A percentile compares a stretch with the other conserved stretches of the same genome.
Conservation (phyloP, 2,329 filamentous ascomycete genomes). For the Ophiobolus disseminans region DNA sequence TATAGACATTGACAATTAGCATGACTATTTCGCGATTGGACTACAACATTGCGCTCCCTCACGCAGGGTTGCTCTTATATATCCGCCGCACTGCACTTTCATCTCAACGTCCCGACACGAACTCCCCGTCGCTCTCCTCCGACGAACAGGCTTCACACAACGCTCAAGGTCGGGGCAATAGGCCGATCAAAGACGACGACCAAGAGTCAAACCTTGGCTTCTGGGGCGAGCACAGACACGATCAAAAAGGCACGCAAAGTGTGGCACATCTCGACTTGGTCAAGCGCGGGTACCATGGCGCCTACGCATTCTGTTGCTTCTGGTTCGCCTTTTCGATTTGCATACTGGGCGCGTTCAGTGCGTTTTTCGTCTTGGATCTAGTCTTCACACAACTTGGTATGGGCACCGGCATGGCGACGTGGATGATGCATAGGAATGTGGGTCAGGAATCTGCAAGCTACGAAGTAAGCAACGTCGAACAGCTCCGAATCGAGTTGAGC, state of each 20-base stretch:
- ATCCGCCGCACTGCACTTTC: constrained; percentile 12
- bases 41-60: constrained; percentile 14
- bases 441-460: constrained; percentile 2
- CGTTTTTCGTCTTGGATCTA: constrained; percentile 11
- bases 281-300: neutral
- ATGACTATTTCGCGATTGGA: neutral
- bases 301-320: constrained; percentile 10
- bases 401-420: constrained; percentile 11
- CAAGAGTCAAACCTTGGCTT: constrained; percentile 20
- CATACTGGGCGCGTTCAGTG: constrained; percentile 2
- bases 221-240: constrained; percentile 10
- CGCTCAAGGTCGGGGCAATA: too few species aligned
- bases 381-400: constrained; percentile 6
- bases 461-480: neutral
- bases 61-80: constrained; percentile 20
- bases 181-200: constrained; percentile 4
- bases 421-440: constrained; percentile 3
- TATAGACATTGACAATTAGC: neutral
- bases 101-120: too few species aligned
- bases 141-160: too few species aligned
- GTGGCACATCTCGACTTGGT: neutral
- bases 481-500: too few species aligned
- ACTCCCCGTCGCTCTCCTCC: too few species aligned
- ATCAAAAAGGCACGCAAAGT: neutral
- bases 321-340: constrained; percentile 7